Percentiles rank a stretch among this genome's conserved stretches.
These are phyloP conservation scores for Flaveria brownii DNA, from an alignment of 129 eudicot genomes.

Conservation along the genomic window DNA sequence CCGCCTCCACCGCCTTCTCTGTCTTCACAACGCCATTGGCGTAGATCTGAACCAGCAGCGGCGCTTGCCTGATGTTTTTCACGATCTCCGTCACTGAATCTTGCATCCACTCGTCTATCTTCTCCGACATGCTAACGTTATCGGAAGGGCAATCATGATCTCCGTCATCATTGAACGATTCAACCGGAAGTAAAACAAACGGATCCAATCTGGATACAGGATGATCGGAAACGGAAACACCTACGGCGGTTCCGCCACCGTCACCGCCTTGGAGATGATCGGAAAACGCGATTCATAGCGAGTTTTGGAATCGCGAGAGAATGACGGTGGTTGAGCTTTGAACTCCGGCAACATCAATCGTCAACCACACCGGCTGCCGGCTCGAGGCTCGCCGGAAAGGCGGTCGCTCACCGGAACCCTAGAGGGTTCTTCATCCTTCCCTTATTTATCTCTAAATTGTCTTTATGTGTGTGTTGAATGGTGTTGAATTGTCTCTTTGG, in stretches of 20 bases:
- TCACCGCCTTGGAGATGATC: conserved; percentile 27
- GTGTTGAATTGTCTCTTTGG: too few species aligned
- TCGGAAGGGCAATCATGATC: conserved; percentile 20
- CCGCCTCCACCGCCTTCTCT: conserved; percentile 44
- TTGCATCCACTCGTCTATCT: conserved; percentile 55
- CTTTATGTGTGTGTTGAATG: too few species aligned
- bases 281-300: conserved; percentile 13
- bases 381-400: neutral
- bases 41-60: conserved; percentile 52
- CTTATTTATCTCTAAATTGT: too few species aligned
- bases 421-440: too few species aligned
- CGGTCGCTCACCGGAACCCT: too few species aligned
- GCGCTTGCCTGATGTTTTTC: conserved; percentile 51
- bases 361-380: conserved; percentile 23
- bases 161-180: conserved; percentile 12
- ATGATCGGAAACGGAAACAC: neutral
- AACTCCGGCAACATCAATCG: conserved; percentile 14
- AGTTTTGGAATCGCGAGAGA: conserved; percentile 28
- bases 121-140: conserved; percentile 30
- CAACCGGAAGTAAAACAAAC: neutral
- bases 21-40: conserved; percentile 42
- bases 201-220: neutral
- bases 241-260: neutral
- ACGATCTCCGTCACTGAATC: conserved; percentile 54
- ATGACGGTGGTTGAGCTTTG: conserved; percentile 25